These are phyloP conservation scores for Globisporangium echinulatum DNA, from an alignment of 352 stramenopile genomes.

Conservation along the genomic window DNA sequence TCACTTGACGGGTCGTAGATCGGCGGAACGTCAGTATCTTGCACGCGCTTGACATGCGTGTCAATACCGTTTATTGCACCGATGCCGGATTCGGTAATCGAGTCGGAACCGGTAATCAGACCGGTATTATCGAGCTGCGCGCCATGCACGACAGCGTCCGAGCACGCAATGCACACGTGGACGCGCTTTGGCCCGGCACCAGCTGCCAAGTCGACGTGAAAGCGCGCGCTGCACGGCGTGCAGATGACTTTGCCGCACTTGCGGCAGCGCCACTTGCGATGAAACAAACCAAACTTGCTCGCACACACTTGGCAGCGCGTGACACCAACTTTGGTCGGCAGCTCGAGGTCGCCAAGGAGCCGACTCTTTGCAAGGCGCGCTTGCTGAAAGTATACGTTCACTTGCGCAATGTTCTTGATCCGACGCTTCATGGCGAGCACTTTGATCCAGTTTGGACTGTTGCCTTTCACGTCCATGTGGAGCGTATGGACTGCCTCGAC, in stretches of 20 bases:
- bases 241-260: conserved; percentile 77
- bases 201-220: conserved; percentile 39
- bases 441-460: conserved; percentile 71
- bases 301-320: conserved; percentile 44
- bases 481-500: conserved; percentile 73
- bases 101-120: not conserved
- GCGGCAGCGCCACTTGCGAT: conserved; percentile 56
- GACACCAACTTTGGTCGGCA: conserved; percentile 42
- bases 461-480: conserved; percentile 77
- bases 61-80: too few relatives aligned
- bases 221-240: conserved; percentile 44
- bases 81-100: too few relatives aligned
- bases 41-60: conserved; percentile 8
- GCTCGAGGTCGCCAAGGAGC: conserved; percentile 53
- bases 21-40: conserved; percentile 17
- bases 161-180: conserved; percentile 60
- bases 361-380: conserved; percentile 9
- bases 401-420: conserved; percentile 65
- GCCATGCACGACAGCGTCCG: conserved; percentile 34
- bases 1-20: conserved; percentile 37
- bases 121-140: conserved; percentile 1
- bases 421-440: conserved; percentile 69
- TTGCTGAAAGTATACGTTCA: conserved; percentile 61
- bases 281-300: conserved; percentile 53
- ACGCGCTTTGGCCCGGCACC: conserved; percentile 51